These are phyloP conservation scores for Cladophialophora carrionii DNA, from an alignment of 2,329 filamentous ascomycete genomes.

Conservation along the genomic window DNA sequence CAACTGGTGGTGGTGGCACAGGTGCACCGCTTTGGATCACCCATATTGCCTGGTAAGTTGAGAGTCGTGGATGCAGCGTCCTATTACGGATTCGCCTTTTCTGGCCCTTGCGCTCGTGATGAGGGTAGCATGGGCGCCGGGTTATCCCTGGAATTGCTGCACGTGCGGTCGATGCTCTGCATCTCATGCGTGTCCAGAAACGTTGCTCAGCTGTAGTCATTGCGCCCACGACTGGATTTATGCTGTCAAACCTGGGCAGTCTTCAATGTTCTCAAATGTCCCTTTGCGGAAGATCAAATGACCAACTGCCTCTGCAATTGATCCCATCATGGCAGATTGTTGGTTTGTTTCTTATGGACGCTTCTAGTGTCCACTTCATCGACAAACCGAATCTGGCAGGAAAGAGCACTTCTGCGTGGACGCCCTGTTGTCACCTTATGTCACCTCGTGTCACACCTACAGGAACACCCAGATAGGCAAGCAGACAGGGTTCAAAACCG, in stretches of 20 bases:
- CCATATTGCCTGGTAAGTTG: not conserved
- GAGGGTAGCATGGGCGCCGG: not conserved
- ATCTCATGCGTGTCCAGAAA: not conserved
- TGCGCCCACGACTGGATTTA: not conserved
- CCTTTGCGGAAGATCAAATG: not conserved
- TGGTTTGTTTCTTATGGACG: not conserved
- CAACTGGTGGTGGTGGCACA: not conserved
- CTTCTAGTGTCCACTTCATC: not conserved
- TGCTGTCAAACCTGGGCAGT: not conserved
- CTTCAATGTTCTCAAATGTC: not conserved
- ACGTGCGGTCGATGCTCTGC: not conserved
- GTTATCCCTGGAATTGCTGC: not conserved
- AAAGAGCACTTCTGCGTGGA: not conserved
- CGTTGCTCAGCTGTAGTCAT: not conserved
- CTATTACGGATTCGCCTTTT: not conserved
- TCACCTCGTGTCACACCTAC: not conserved
- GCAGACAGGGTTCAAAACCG: not conserved
- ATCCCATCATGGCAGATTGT: not conserved
- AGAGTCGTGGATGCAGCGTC: not conserved
- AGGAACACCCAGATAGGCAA: not conserved
- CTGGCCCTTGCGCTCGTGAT: not conserved
- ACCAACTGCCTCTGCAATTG: not conserved
- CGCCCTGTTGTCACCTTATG: conserved; percentile 12
- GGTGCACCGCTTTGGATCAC: not conserved
- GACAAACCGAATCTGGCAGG: not conserved